A percentile compares a stretch with the other conserved stretches of the same genome.
These are phyloP conservation scores for Paulownia fortunei DNA, from an alignment of 257 asterid species.

Conservation along the genomic window DNA sequence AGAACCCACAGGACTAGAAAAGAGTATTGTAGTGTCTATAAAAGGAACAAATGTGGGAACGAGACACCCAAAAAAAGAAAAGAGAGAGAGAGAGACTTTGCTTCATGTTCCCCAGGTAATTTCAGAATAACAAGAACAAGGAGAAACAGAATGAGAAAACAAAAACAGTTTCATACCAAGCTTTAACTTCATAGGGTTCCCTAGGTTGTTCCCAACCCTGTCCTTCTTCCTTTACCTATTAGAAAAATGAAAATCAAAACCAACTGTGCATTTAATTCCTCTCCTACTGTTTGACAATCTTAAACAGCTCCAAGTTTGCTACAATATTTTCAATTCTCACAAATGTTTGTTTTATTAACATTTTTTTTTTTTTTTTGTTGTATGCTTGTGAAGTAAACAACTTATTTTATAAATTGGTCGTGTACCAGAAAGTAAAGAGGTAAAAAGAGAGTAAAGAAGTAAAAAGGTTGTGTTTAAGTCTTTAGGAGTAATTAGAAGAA, in stretches of 20 bases:
- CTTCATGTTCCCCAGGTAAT: slow-evolving; percentile 3
- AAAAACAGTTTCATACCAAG: slow-evolving; percentile 59
- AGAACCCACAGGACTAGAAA: not conserved
- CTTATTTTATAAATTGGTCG: no score
- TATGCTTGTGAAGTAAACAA: not conserved
- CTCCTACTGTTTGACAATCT: not conserved
- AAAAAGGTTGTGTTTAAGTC: not conserved
- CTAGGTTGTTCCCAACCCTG: slow-evolving; percentile 99
- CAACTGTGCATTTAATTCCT: not conserved
- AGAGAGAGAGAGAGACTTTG: no score
- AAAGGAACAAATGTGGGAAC: no score
- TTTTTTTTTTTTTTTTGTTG: not conserved
- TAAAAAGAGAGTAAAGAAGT: no score
- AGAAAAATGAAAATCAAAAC: slow-evolving; percentile 36
- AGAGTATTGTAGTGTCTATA: no score
- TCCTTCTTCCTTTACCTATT: slow-evolving; percentile 83
- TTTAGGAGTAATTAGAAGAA: not conserved
- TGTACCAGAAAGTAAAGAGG: not conserved
- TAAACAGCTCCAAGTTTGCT: slow-evolving; percentile 9
- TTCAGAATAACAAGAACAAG: slow-evolving; percentile 24
- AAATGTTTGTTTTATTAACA: not conserved
- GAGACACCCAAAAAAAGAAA: no score
- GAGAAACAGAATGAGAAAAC: slow-evolving; percentile 22
- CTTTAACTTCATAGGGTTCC: slow-evolving; percentile 92
- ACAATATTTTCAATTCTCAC: not conserved